phyloP scores from a whole-genome alignment of 768 basidiomycete genomes.

The Tubosaeta brunneosetosa region DNA sequence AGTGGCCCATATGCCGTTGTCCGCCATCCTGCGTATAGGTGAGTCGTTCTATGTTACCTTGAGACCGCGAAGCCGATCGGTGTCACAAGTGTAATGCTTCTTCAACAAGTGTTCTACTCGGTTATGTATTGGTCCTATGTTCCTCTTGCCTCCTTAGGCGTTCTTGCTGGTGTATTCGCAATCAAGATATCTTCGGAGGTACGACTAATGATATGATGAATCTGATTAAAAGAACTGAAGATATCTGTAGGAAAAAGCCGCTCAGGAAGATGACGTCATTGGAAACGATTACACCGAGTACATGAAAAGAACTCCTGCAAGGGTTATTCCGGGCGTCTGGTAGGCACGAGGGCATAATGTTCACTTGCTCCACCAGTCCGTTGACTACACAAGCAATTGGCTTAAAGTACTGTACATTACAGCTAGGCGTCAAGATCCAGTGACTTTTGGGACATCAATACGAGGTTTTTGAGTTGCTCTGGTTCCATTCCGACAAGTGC shows the following conservation, averaged over 20 bases:
- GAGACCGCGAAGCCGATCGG: not conserved
- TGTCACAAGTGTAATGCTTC: conserved; percentile 18
- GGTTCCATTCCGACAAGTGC: conserved; percentile 38
- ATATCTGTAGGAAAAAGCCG: conserved; percentile 25
- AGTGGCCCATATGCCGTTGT: conserved; percentile 34
- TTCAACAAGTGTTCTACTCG: conserved; percentile 22
- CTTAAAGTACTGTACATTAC: conserved; percentile 5
- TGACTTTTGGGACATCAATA: conserved; percentile 32
- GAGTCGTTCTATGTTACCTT: conserved; percentile 1
- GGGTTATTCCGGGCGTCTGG: conserved; percentile 30
- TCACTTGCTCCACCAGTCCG: not conserved
- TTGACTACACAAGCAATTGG: not conserved
- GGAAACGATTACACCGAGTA: conserved; percentile 28
- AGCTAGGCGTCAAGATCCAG: conserved; percentile 16
- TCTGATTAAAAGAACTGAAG: not conserved
- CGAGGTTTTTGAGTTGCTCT: conserved; percentile 39
- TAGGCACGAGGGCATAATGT: conserved; percentile 10
- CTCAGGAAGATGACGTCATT: conserved; percentile 19
- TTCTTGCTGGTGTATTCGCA: conserved; percentile 24
- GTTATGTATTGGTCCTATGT: conserved; percentile 34
- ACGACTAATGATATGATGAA: not conserved
- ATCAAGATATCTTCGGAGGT: conserved; percentile 35
- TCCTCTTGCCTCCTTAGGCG: conserved; percentile 26
- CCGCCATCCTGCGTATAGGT: conserved; percentile 36
- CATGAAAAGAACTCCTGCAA: conserved; percentile 26